Conservation (phyloP, 2,329 filamentous ascomycete species). For the Didymella exigua region DNA sequence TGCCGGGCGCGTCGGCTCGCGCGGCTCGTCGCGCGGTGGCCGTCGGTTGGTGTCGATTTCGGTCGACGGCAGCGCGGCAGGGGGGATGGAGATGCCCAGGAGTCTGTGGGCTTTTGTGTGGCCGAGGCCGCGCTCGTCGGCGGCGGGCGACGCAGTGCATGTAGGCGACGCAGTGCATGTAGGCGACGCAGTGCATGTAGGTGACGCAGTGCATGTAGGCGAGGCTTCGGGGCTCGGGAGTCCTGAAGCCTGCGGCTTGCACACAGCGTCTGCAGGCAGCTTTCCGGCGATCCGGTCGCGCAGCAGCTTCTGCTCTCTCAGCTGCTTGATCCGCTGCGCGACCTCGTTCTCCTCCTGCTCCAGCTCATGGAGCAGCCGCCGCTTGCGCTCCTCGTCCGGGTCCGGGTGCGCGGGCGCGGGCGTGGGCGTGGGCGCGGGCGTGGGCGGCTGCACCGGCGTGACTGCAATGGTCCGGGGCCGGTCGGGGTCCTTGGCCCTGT, state of each 20-base stretch:
- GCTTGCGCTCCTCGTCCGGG: conserved; percentile 30
- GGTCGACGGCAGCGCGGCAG: conserved; percentile 21
- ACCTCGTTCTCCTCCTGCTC: conserved; percentile 60
- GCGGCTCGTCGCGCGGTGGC: conserved; percentile 13
- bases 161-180: conserved; percentile 42
- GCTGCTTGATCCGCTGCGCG: conserved; percentile 61
- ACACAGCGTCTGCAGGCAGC: conserved; percentile 37
- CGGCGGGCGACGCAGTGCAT: too few relatives aligned
- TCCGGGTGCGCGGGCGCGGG: too few relatives aligned
- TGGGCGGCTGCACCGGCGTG: neutral
- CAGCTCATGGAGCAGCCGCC: conserved; percentile 41
- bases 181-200: conserved; percentile 40
- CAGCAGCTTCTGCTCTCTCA: conserved; percentile 63
- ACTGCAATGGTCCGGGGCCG: neutral
- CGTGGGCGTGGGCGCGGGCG: too few relatives aligned
- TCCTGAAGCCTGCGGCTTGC: conserved; percentile 44
- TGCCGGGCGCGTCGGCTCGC: conserved; percentile 7
- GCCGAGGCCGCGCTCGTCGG: conserved; percentile 34
- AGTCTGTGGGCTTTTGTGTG: conserved; percentile 51
- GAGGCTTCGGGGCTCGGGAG: conserved; percentile 35
- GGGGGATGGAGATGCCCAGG: conserved; percentile 42
- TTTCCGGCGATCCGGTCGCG: conserved; percentile 53
- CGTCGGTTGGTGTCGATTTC: conserved; percentile 22
- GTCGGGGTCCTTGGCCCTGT: conserved; percentile 18
- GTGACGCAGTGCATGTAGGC: conserved; percentile 43